Base-by-base conservation (phyloP, 345 rosid genomes). In the Sapria himalayana region DNA sequence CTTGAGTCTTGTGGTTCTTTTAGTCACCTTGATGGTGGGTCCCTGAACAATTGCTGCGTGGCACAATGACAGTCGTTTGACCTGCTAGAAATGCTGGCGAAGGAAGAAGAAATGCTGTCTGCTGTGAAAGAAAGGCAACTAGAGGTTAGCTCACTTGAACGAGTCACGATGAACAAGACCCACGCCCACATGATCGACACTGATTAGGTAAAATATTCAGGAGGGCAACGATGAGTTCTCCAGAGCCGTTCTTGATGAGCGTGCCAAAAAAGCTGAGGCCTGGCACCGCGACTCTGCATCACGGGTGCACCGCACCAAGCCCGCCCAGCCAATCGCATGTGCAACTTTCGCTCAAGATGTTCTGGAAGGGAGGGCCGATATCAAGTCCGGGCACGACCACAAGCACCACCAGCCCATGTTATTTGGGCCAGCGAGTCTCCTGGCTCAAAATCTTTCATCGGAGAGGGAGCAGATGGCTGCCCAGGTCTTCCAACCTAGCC, bases 271-370 rank as follows among this genome's bases (percentile, higher is more conserved):
- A 47, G 96, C 80, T 7, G 96, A 84, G 63, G 61, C 52, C 4
- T 80, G 99, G 99, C 99, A 91, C 60, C 86, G 75, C 50, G 67
- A 63, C 62, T 80, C 93, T 54, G 86, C 85, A 41, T 48, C 59
- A 9, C 67, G 68, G 17, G 70, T 70, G 15, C 74, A 45, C 34
- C 75, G 64, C 56, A 60, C 78, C 20, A 76, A 73, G 46, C 85
- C 96, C 10, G 73, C 92, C 19, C 69, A 46, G 32, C 94, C 96
- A 1, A 84, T 91, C 53, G 78, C 79, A 20, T 89, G 98, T 64
- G 93, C 98, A 39, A 77, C 95, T 50, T 89, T 82, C 60, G 98
- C 93, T 41, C 93, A 74, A 73, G 95, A 82, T 64, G 93, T 82
- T 55, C 25, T 84, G 27, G 99, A 84, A 71, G 99, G 99, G 14